Base-by-base conservation (phyloP, 805 yeast species). In the Candida fluviatilis region DNA sequence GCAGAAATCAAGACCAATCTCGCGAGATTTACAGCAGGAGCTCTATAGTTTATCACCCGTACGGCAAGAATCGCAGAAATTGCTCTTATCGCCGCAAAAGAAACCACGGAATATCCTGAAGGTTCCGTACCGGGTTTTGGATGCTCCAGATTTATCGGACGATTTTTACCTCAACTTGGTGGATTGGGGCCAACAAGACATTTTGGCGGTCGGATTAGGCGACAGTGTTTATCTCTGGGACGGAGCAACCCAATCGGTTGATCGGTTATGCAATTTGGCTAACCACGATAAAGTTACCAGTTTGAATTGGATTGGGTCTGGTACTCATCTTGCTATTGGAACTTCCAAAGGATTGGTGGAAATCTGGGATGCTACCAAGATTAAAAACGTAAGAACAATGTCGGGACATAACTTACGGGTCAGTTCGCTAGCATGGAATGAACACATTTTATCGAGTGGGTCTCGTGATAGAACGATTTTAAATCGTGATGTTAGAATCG, bases 111-210 rank as follows among this genome's bases (percentile, higher is more conserved):
- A 76, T 21, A 85, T 93, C 15, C 72, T 93, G 3, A 86, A 84
- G 53, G 86, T 89, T 1, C 98, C 99, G 0, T 89, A 84, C 54
- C 73, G 96, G 39, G 97, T 91, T 4, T 72, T 91, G 31, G 99
- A 91, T 63, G 99, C 99, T 0, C 99, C 98, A 0, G 95, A 88
- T 34, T 67, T 93, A 16, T 88, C 88, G 4, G 98, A 93, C 57
- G 98, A 91, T 57, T 91, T 90, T 55, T 91, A 91, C 57, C 71
- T 89, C 36, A 93, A 93, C 51, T 69, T 93, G 40, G 84, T 93
- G 1, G 98, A 93, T 57, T 91, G 99, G 99, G 95, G 97, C 0
- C 76, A 87, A 18, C 87, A 82, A 41, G 95, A 91, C 58, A 66
- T 85, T 24, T 64, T 93, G 29, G 96, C 91, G 2, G 98, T 93